phyloP scores from a whole-genome alignment of 805 yeast species.

The Candida argentea region DNA sequence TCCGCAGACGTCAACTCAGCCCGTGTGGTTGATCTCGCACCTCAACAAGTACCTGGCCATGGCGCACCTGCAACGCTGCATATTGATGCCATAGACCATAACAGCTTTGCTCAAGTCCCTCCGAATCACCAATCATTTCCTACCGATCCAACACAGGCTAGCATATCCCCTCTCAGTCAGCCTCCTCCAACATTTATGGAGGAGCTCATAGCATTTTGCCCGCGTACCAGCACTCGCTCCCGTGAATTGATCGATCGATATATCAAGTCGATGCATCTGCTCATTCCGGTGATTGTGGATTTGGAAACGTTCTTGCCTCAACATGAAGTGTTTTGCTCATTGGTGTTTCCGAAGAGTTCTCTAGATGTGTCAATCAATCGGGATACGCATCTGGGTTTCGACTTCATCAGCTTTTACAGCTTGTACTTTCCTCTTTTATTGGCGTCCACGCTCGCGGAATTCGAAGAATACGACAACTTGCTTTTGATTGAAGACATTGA shows the following conservation, averaged over 20 bases:
- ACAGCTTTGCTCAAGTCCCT: too few species aligned
- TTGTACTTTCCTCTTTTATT: constrained; percentile 44
- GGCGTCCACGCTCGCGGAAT: constrained; percentile 50
- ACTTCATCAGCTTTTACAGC: constrained; percentile 35
- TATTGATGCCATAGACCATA: too few species aligned
- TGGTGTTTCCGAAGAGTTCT: constrained; percentile 2
- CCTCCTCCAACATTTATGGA: too few species aligned
- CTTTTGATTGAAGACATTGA: constrained; percentile 38
- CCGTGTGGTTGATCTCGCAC: too few species aligned
- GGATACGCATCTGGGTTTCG: constrained; percentile 13
- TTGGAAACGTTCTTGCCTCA: constrained; percentile 31
- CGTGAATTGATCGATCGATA: constrained; percentile 39
- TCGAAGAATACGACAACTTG: constrained; percentile 44
- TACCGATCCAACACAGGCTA: too few species aligned
- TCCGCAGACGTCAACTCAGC: too few species aligned
- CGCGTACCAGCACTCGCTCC: constrained; percentile 32
- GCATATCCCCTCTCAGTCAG: too few species aligned
- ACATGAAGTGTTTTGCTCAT: constrained; percentile 42
- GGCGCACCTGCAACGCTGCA: too few species aligned
- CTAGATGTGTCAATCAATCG: constrained; percentile 1
- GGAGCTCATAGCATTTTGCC: constrained; percentile 35
- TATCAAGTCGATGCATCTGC: constrained; percentile 42
- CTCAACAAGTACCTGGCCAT: too few species aligned
- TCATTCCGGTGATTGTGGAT: constrained; percentile 43
- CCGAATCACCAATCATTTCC: too few species aligned